Base-by-base conservation (phyloP, 768 basidiomycete species). In the Austroboletus festivus region DNA sequence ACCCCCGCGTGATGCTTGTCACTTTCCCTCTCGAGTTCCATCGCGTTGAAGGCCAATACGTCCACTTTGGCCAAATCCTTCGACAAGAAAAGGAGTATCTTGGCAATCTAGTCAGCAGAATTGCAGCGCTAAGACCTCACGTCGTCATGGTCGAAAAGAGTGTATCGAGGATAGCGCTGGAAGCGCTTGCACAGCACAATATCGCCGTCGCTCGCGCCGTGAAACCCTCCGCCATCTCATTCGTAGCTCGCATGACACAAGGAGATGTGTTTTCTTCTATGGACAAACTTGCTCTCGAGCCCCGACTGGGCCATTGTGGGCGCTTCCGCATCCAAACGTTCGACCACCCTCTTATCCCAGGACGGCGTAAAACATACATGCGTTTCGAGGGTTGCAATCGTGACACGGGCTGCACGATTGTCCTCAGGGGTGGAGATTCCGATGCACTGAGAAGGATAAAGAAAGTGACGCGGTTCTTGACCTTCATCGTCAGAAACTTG, bases 11-110 rank as follows among this genome's bases (percentile, higher is more conserved):
- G 58, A 96, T 98, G 93, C 79, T 97, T 19, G 85, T 97, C 47
- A 94, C 94, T 2, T 95, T 97, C 56, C 93, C 94, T 0, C 71
- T 92, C 48, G 96, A 98, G 64, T 98, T 95, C 59, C 85, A 91
- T 57, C 86, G 93, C 9, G 83, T 91, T 4, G 89, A 93, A 59
- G 89, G 89, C 2, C 93, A 97, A 64, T 92, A 95, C 65, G 82
- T 96, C 74, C 85, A 90, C 50, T 88, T 99, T 58, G 89, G 87
- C 12, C 90, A 93, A 57, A 84, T 96, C 45, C 72, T 94, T 26
- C 83, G 89, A 1, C 93, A 96, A 64, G 94, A 96, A 66, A 89
- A 89, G 66, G 91, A 95, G 64, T 93, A 94, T 63, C 80, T 98
- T 5, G 82, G 83, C 19, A 92, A 92, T 55, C 75, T 97, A 33